Evolutionary conservation across 148 eudicot genomes (phyloP), one percentile per base, ranked within the genome.

Genomic region (Fagopyrum esculentum): DNA sequence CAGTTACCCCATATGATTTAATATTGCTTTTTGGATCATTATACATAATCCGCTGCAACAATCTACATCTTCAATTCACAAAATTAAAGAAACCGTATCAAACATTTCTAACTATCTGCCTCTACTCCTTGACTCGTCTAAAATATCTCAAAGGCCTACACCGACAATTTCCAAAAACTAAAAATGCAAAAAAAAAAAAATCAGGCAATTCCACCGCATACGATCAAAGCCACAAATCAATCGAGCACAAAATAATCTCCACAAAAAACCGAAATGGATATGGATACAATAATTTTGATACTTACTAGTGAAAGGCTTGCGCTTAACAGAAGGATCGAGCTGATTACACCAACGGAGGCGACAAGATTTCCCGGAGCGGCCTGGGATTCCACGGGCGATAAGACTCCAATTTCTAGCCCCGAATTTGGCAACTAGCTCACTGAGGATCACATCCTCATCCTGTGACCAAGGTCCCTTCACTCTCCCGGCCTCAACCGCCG

Each of bases 301-400:
- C 29, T 77, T 85, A 91, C 97, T 90, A 55, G 97, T 81, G 73
- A 91, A 90, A 64, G 90, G 92, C 66, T 90, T 85, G 79, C 89
- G 94, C 66, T 84, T 85, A 15, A 90, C 81, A 19, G 73, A 15
- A 51, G 94, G 94, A 45, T 90, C 88, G 49, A 90, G 88, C 82
- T 90, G 94, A 77, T 90, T 90, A 78, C 91, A 90, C 94, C 94
- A 90, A 0, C 94, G 88, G 12, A 90, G 86, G 1, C 94, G 91
- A 56, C 94, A 90, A 7, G 89, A 86, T 66, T 90, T 90, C 9
- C 89, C 89, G 43, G 94, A 86, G 48, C 94, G 86, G 9, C 91
- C 91, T 0, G 94, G 88, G 51, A 90, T 87, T 5, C 88, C 91
- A 0, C 86, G 81, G n/a, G 94, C 91, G 64, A 90, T 90, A 22